A percentile compares a stretch with the other conserved stretches of the same genome.
phyloP scores from a whole-genome alignment of 768 basidiomycete genomes.

The Tephrocybe sp. region DNA sequence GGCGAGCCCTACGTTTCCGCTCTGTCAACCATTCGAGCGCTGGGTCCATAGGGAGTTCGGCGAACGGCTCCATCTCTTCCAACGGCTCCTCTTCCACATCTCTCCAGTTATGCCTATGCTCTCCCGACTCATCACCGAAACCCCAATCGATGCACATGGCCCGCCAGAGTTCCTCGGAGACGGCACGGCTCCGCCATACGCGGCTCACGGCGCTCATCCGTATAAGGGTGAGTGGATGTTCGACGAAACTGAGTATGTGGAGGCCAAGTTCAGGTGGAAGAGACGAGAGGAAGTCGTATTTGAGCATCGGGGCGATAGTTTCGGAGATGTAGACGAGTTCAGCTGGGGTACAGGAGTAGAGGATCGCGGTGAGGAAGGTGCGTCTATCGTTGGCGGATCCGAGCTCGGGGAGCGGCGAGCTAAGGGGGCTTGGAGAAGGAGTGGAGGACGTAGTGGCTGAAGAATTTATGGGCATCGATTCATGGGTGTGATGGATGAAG shows the following conservation, averaged over 20 bases:
- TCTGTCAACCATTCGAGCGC: constrained; percentile 38
- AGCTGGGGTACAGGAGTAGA: constrained; percentile 11
- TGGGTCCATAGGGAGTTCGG: constrained; percentile 38
- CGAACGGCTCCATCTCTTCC: constrained; percentile 33
- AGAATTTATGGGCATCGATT: too few relatives aligned
- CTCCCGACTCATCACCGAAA: constrained; percentile 30
- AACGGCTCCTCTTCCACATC: constrained; percentile 33
- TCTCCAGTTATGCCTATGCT: not conserved
- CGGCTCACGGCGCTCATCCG: constrained; percentile 70
- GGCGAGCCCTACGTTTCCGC: constrained; percentile 17
- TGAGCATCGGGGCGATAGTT: constrained; percentile 49
- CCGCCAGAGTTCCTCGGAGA: constrained; percentile 83
- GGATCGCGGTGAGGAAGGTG: constrained; percentile 11
- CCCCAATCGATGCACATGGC: constrained; percentile 63
- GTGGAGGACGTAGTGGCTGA: too few relatives aligned
- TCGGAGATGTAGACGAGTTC: constrained; percentile 70
- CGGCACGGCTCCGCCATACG: constrained; percentile 67
- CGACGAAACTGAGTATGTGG: constrained; percentile 74
- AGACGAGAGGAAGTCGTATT: constrained; percentile 52
- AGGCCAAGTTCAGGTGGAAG: constrained; percentile 65
- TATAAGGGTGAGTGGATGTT: constrained; percentile 71
- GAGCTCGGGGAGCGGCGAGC: too few relatives aligned
- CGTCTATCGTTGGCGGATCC: too few relatives aligned
- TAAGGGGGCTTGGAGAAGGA: too few relatives aligned
- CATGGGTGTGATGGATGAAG: too few relatives aligned